Evolutionary conservation across 352 stramenopile genomes (phyloP).

Genomic region (Pythium vanterpoolii): DNA sequence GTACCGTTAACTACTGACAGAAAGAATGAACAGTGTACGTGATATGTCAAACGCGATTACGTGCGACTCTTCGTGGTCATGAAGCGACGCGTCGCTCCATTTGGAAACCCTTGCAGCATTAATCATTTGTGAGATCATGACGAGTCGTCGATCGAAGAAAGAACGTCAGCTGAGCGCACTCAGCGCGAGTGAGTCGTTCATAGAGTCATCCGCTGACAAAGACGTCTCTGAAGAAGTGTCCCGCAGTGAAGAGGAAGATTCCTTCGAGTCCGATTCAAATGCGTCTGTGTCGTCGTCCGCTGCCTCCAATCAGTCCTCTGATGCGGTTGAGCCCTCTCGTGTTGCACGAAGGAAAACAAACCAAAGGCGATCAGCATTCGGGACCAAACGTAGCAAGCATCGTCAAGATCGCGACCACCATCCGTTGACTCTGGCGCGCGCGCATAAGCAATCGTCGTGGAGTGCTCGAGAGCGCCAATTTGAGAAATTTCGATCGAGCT

Average conservation of each 20-base stretch:
- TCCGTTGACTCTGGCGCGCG: neutral
- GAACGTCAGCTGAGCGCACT: neutral
- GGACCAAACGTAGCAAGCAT: neutral
- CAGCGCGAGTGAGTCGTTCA: neutral
- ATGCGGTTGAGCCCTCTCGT: neutral
- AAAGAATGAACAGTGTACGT: neutral
- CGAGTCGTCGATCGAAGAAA: neutral
- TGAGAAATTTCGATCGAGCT: slow-evolving; percentile 64
- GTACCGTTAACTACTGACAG: slow-evolving; percentile 2
- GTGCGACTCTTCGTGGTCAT: slow-evolving; percentile 20
- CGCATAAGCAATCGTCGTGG: slow-evolving; percentile 37
- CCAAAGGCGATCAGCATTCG: neutral
- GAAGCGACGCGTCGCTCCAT: too few relatives aligned
- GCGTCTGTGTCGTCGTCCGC: slow-evolving; percentile 1
- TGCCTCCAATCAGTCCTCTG: slow-evolving; percentile 3
- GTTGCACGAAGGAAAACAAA: neutral
- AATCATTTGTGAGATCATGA: slow-evolving; percentile 1
- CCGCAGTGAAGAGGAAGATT: slow-evolving; percentile 2
- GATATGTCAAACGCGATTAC: neutral
- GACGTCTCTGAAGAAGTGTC: neutral
- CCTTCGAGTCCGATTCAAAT: neutral
- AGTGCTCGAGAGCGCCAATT: slow-evolving; percentile 65
- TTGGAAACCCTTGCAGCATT: neutral
- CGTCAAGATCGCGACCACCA: neutral
- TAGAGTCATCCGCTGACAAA: neutral